Base-by-base conservation (phyloP, 768 basidiomycete species). In the Rhizopogon vulgaris region DNA sequence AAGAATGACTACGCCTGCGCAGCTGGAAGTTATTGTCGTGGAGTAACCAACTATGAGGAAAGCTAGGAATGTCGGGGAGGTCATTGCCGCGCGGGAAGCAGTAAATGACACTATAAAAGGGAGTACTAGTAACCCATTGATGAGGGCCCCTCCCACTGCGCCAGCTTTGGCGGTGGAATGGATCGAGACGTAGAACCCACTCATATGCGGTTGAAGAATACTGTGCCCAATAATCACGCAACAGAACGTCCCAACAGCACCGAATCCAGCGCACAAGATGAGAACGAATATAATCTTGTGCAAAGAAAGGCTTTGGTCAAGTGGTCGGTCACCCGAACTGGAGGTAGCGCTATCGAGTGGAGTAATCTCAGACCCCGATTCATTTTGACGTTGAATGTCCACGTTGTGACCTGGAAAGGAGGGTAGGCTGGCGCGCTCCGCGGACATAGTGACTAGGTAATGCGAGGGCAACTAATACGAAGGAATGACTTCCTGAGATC, bases 1-100 rank as follows among this genome's bases (percentile, higher is more conserved):
- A n/a, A 55, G 42, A 18, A 55, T 48, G 51, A 27, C n/a, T 18
- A 24, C 36, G 14, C 51, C 45, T 18, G 30, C 18, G 25, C 15
- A 10, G 11, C 46, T 39, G 4, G 45, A 45, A 18, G 43, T 46
- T 18, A 28, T 38, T 6, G 43, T 27, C 3, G 43, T 17, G n/a
- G 7, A 18, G 40, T 17, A 6, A 6, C 27, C 42, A 6, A 6
- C 42, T 30, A 6, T 3, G 6, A 43, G n/a, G n/a, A 43, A 11
- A 17, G n/a, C 42, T 28, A 43, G 10, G n/a, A 6, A 43, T 17
- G 17, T 17, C 15, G 10, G n/a, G 27, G 42, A 43, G 17, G 42
- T 28, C 27, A 28, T 17, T n/a, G 42, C n/a, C 28, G 10, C 10
- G 6, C 28, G 42, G 5, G n/a, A 28, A n/a, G 27, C 27, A 10